A percentile compares a stretch with the other conserved stretches of the same genome.
phyloP scores from a whole-genome alignment of 1,284 basidiomycete species.

The Rhodotorula sp. region DNA sequence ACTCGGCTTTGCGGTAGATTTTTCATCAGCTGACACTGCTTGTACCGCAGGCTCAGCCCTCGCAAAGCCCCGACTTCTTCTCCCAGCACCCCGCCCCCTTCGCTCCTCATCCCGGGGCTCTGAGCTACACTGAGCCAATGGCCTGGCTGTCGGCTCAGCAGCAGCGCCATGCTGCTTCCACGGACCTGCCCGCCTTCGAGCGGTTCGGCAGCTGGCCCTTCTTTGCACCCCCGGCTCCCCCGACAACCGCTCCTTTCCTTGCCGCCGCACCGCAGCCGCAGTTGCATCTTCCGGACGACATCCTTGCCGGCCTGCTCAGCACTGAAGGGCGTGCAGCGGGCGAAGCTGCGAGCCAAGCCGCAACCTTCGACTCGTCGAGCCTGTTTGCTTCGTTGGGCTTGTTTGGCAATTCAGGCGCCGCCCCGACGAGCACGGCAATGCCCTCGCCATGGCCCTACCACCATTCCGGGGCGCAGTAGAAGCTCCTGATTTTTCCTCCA shows the following conservation, averaged over 20 bases:
- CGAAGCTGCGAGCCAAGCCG: background rate
- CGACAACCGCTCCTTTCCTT: background rate
- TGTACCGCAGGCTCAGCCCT: no score
- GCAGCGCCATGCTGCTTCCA: no score
- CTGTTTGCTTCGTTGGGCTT: background rate
- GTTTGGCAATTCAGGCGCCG: no score
- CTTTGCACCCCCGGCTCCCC: background rate
- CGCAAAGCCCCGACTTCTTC: background rate
- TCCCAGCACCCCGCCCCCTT: background rate
- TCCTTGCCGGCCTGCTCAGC: slow-evolving; percentile 18
- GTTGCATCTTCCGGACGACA: slow-evolving; percentile 10
- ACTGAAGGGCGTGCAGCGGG: slow-evolving; percentile 4
- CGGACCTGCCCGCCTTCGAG: no score
- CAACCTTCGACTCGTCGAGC: no score
- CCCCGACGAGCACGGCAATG: no score
- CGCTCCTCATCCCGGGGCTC: background rate
- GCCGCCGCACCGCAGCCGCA: background rate
- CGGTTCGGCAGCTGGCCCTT: background rate
- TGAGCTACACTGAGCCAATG: no score
- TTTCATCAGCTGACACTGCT: background rate
- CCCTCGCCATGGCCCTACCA: no score
- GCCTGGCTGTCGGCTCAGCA: no score
- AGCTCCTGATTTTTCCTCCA: no score
- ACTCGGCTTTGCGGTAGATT: no score
- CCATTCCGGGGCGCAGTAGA: no score